Evolutionary conservation across 352 stramenopile genomes (phyloP).

Genomic region (Pilasporangium apinafurcum): DNA sequence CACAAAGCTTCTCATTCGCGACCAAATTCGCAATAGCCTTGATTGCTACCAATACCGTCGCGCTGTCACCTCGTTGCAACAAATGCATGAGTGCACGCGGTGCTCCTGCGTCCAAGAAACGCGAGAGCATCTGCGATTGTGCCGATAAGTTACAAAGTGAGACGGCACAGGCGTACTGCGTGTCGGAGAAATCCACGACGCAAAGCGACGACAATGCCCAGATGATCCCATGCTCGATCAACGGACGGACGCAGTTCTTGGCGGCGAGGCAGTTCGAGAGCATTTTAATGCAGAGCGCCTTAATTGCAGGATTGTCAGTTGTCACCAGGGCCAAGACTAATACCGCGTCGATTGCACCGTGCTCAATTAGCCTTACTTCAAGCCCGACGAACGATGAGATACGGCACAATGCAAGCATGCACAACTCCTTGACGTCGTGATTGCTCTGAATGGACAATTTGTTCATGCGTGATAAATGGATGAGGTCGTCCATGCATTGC

Average conservation of each 20-base stretch:
- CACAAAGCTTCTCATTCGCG: constrained; percentile 70
- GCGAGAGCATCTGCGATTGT: constrained; percentile 42
- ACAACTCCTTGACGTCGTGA: constrained; percentile 55
- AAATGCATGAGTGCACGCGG: constrained; percentile 56
- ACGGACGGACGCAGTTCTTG: constrained; percentile 50
- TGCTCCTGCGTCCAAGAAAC: constrained; percentile 64
- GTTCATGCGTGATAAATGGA: constrained; percentile 44
- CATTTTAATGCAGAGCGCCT: constrained; percentile 64
- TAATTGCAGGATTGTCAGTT: constrained; percentile 56
- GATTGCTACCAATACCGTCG: constrained; percentile 47
- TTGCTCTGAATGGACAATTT: constrained; percentile 26
- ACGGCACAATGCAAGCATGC: constrained; percentile 61
- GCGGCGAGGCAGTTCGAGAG: constrained; percentile 71
- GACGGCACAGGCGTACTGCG: constrained; percentile 49
- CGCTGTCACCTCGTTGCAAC: constrained; percentile 31
- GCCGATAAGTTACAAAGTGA: constrained; percentile 76
- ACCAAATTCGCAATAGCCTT: constrained; percentile 77
- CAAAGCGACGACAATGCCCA: constrained; percentile 70
- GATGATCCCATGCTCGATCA: constrained; percentile 71
- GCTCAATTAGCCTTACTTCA: constrained; percentile 58
- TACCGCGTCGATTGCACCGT: constrained; percentile 60
- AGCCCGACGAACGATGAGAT: constrained; percentile 59
- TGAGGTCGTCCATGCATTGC: constrained; percentile 58
- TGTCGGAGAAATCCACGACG: constrained; percentile 45
- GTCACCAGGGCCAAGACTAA: constrained; percentile 72